Evolutionary conservation across 2,329 filamentous ascomycete species (phyloP), one percentile per base, ranked within the genome.

Genomic region (Scedosporium dehoogii): DNA sequence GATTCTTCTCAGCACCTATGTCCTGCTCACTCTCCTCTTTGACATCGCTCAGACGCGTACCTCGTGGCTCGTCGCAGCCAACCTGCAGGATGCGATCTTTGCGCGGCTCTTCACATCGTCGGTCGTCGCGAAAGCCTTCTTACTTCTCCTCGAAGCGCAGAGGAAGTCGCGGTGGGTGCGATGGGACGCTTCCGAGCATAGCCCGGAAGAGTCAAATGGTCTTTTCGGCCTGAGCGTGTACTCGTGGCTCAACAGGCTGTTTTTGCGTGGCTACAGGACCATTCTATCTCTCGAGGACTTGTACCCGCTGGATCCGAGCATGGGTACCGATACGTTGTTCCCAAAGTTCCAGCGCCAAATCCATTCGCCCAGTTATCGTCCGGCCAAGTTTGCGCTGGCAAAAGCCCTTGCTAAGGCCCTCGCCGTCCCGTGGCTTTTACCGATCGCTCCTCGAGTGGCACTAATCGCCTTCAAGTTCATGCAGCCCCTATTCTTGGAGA

Each of bases 11-110:
- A 73, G 68, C 16, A 64, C 67, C 10, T 82, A 76, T 59, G 64
- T 82, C 3, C 65, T 75, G 9, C 44, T 80, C 3, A 76, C 76
- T 1, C 65, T 78, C 0, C 66, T 82, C 1, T 71, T 81, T 25
- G 80, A 82, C 44, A 67, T 73, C 2, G 72, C 73, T 0, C 76
- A 76, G 63, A 69, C 70, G 0, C 71, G 80, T 7, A 81, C 79
- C 0, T 64, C 76, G 2, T 81, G 76, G 72, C 69, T 81, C 38
- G 64, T 69, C 55, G 67, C 67, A 58, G 41, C 55, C 7, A 66
- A 56, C 6, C 58, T 62, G 5, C 33, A 61, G 3, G 63, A 65
- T 9, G 51, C 44, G 14, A 64, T 69, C 5, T 72, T 68, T 25
- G 68, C 72, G 0, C 68, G 70, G 2, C 63, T 78, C 1, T 74